Evolutionary conservation across 2,329 filamentous ascomycete species (phyloP).

Genomic region (Didymella pinodella): DNA sequence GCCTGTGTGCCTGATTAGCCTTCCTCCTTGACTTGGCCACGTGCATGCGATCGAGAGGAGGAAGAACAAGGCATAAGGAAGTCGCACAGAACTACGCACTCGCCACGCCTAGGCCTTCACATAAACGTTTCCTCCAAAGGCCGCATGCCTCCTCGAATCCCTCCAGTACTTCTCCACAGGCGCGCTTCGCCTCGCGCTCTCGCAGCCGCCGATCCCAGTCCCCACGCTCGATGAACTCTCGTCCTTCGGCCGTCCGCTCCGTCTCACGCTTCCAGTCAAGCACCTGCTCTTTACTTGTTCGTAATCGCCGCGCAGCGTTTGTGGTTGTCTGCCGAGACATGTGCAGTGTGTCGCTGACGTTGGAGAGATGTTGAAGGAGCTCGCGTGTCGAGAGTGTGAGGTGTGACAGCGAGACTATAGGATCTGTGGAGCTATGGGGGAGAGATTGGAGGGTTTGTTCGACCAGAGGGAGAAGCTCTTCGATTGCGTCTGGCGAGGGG

Average conservation of each 20-base stretch:
- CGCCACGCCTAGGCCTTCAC: constrained; percentile 55
- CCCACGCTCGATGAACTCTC: constrained; percentile 79
- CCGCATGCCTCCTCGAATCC: constrained; percentile 94
- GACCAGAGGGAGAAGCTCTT: constrained; percentile 73
- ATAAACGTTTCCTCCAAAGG: constrained; percentile 78
- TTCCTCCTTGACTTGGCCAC: not conserved
- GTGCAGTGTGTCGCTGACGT: constrained; percentile 88
- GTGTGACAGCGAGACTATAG: constrained; percentile 71
- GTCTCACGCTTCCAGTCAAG: constrained; percentile 84
- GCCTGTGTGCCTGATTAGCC: constrained; percentile 13
- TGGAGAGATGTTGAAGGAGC: constrained; percentile 80
- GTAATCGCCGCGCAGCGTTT: constrained; percentile 79
- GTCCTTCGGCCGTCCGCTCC: constrained; percentile 81
- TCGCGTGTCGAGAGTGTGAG: constrained; percentile 72
- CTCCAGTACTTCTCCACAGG: constrained; percentile 86
- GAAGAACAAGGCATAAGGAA: constrained; percentile 2
- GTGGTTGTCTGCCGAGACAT: constrained; percentile 91
- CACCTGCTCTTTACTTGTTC: constrained; percentile 83
- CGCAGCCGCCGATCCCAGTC: constrained; percentile 82
- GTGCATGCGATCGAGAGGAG: not conserved
- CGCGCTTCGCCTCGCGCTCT: constrained; percentile 80
- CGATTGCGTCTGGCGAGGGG: constrained; percentile 70
- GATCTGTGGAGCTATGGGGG: constrained; percentile 69
- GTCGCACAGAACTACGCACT: constrained; percentile 41
- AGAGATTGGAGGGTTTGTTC: constrained; percentile 70